A percentile compares a stretch with the other conserved stretches of the same genome.
phyloP scores from a whole-genome alignment of 2,329 filamentous ascomycete genomes.

The Epichloe festucae region DNA sequence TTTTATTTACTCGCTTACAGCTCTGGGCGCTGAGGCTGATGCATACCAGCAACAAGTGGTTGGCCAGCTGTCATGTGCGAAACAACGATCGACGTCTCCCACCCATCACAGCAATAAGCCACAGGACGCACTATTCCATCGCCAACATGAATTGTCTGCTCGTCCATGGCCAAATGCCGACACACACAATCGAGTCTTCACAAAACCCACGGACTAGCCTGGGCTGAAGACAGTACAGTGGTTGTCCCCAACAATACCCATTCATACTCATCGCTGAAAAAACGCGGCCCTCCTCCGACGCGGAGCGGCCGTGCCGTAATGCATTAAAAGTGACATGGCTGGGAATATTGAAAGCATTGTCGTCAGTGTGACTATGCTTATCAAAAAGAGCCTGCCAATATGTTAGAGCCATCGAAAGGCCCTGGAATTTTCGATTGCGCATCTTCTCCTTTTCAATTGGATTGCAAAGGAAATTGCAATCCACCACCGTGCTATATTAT shows the following conservation, averaged over 20 bases:
- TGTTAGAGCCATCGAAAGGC: neutral
- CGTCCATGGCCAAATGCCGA: neutral
- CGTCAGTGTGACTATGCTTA: neutral
- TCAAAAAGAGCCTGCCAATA: neutral
- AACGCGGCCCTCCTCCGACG: too few relatives aligned
- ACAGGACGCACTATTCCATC: neutral
- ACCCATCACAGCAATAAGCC: neutral
- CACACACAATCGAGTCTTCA: neutral
- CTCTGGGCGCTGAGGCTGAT: neutral
- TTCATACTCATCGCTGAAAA: neutral
- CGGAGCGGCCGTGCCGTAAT: too few relatives aligned
- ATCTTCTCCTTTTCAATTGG: neutral
- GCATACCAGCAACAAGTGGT: too few relatives aligned
- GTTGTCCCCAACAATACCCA: neutral
- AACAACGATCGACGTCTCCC: conserved; percentile 1
- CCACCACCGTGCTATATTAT: neutral
- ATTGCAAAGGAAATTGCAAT: neutral
- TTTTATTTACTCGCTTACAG: neutral
- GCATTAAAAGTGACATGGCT: neutral
- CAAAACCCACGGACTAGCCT: neutral
- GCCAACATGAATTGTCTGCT: neutral
- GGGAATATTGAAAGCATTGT: neutral
- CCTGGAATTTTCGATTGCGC: neutral
- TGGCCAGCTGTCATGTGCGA: neutral
- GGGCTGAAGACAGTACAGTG: neutral